Evolutionary conservation across 2,329 filamentous ascomycete genomes (phyloP).

Genomic region (Penicillium sumatraense): DNA sequence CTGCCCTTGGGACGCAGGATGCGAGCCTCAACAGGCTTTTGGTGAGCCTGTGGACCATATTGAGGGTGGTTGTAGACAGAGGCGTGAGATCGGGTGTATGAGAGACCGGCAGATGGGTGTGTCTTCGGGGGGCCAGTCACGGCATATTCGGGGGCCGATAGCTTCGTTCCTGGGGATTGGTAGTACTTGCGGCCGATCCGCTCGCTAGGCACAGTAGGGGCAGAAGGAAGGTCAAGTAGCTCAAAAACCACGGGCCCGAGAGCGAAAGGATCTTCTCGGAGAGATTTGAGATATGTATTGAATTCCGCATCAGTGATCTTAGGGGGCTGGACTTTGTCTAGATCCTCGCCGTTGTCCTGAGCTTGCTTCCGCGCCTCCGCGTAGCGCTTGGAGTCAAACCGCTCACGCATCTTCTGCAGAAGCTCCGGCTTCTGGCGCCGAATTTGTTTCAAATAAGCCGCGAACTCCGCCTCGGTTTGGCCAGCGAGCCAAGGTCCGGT

Average conservation of each 20-base stretch:
- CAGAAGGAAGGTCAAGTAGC: conserved; percentile 61
- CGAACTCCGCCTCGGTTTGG: conserved; percentile 61
- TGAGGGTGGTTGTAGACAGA: conserved; percentile 64
- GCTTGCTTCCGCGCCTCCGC: conserved; percentile 43
- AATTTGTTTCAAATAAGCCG: conserved; percentile 54
- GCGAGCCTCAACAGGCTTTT: conserved; percentile 61
- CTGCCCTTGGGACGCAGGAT: conserved; percentile 56
- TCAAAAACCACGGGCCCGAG: conserved; percentile 59
- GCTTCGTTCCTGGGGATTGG: conserved; percentile 39
- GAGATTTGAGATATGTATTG: conserved; percentile 49
- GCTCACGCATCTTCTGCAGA: conserved; percentile 41
- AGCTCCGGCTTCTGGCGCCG: conserved; percentile 46
- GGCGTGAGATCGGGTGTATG: conserved; percentile 61
- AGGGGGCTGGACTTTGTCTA: conserved; percentile 33
- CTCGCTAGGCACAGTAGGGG: conserved; percentile 42
- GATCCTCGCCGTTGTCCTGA: conserved; percentile 46
- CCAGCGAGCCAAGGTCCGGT: conserved; percentile 63
- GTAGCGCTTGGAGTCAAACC: conserved; percentile 37
- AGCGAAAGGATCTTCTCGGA: conserved; percentile 47
- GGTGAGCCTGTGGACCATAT: conserved; percentile 61
- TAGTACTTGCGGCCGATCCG: conserved; percentile 41
- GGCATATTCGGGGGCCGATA: conserved; percentile 49
- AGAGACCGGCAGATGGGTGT: conserved; percentile 68
- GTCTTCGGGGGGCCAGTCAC: conserved; percentile 60
- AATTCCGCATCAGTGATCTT: conserved; percentile 52